Evolutionary conservation across 2,329 filamentous ascomycete species (phyloP), one percentile per base, ranked within the genome.

Genomic region (Arachnomyces sp.): DNA sequence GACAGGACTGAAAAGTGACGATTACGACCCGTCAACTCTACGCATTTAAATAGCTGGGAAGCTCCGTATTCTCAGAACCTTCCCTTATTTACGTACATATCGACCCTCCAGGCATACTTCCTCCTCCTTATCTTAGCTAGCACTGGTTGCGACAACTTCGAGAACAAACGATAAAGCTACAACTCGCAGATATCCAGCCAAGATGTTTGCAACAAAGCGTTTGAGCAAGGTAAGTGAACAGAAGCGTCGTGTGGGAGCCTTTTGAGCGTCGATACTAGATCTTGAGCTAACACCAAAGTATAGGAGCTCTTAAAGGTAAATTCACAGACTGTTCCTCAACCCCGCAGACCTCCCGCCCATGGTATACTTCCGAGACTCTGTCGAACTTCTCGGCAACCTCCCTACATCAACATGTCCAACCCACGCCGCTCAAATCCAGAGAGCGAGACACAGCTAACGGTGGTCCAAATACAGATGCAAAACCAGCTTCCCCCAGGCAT

Each of bases 401-500:
- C 20, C 9, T 25, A 9, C 38, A n/a, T 32, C 30, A 6, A 34
- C 15, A 28, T 34, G 11, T 17, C n/a, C 3, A 33, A n/a, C n/a
- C 9, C 20, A 9, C 20, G 20, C 20, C 20, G 20, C 20, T 9
- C 20, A 25, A 25, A 9, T 5, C 20, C 20, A 25, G 9, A 9
- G 9, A 25, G 20, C 5, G 9, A 25, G 20, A 7, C 15, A 29
- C 15, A 25, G 8, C 5, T 14, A 16, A 36, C 34, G 6, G n/a
- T 35, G 20, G 7, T n/a, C 25, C 18, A 12, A 32, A 15, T 4
- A 9, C 38, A 79, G 72, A 69, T 79, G 57, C 67, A 79, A 54
- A 67, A 70, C 34, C 69, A 72, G 50, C 66, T 79, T 4, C 76
- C 78, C 2, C 76, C 76, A 0, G 79, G 79, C 46, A 94, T 98